These are phyloP conservation scores for Cucurbita argyrosperma DNA, from an alignment of 306 rosid species.

Conservation along the genomic window DNA sequence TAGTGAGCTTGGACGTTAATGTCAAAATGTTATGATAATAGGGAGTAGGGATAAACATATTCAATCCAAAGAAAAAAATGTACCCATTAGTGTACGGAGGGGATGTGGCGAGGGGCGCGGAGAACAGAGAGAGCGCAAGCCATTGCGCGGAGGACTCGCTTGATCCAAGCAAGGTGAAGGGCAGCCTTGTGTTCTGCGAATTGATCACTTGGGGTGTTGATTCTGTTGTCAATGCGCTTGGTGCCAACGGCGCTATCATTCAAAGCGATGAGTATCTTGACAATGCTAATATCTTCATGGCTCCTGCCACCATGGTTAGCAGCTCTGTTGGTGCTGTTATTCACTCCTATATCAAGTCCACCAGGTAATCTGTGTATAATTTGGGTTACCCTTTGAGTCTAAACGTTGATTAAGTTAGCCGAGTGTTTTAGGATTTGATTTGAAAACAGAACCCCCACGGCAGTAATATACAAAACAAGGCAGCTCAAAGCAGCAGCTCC, in stretches of 20 bases:
- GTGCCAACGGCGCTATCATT: constrained; percentile 54
- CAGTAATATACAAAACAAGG: constrained; percentile 43
- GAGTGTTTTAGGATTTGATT: background rate
- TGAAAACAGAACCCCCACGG: constrained; percentile 39
- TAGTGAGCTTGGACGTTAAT: no score
- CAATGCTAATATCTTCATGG: constrained; percentile 51
- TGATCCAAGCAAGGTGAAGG: constrained; percentile 51
- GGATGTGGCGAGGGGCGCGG: constrained; percentile 35
- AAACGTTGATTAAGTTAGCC: no score
- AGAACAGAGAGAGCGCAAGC: constrained; percentile 34
- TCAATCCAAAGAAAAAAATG: constrained; percentile 29
- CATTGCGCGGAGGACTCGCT: constrained; percentile 24
- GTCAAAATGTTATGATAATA: background rate
- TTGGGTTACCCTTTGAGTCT: no score
- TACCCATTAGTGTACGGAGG: constrained; percentile 51
- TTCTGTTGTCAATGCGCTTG: constrained; percentile 40
- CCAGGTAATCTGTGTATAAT: constrained; percentile 25
- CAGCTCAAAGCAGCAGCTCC: constrained; percentile 39
- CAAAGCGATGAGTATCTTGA: constrained; percentile 35
- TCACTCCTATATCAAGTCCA: constrained; percentile 31
- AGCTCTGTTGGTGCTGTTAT: constrained; percentile 25
- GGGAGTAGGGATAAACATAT: constrained; percentile 59
- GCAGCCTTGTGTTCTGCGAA: constrained; percentile 48
- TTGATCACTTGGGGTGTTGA: constrained; percentile 36
- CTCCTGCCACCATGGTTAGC: constrained; percentile 56